These are phyloP conservation scores for Erodium maritimum DNA, from an alignment of 345 rosid species.

Conservation along the genomic window DNA sequence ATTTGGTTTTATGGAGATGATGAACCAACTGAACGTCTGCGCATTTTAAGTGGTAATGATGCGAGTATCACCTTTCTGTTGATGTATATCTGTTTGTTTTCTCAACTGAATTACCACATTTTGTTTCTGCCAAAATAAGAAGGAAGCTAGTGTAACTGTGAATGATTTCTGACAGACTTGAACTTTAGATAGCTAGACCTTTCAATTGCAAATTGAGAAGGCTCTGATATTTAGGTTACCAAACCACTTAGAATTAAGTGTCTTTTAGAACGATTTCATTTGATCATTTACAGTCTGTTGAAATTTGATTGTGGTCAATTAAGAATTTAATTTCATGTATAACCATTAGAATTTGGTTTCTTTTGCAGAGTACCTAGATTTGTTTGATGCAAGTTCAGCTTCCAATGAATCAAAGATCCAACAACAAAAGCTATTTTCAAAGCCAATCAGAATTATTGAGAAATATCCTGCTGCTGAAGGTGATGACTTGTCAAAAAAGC, in stretches of 20 bases:
- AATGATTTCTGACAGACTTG: no score
- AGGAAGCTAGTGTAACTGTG: no score
- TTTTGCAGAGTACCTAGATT: slow-evolving; percentile 63
- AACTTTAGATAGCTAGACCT: no score
- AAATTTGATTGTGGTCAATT: slow-evolving; percentile 4
- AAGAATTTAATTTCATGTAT: not conserved
- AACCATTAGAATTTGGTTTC: slow-evolving; percentile 8
- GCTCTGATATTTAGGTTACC: no score
- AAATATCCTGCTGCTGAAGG: slow-evolving; percentile 80
- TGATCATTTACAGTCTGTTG: no score
- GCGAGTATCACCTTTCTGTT: not conserved
- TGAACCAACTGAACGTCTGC: slow-evolving; percentile 69
- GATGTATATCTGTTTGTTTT: not conserved
- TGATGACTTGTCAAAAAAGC: slow-evolving; percentile 73
- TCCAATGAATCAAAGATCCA: slow-evolving; percentile 48
- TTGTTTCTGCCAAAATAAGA: no score
- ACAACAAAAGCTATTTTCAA: slow-evolving; percentile 51
- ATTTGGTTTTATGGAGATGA: slow-evolving; percentile 99
- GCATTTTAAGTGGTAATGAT: slow-evolving; percentile 63
- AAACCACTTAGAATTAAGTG: no score
- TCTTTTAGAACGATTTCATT: no score
- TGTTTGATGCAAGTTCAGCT: slow-evolving; percentile 61
- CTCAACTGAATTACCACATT: not conserved
- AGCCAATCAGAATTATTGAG: slow-evolving; percentile 70
- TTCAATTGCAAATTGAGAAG: no score